phyloP scores from a whole-genome alignment of 306 rosid species.

The Vigna nakashimae region DNA sequence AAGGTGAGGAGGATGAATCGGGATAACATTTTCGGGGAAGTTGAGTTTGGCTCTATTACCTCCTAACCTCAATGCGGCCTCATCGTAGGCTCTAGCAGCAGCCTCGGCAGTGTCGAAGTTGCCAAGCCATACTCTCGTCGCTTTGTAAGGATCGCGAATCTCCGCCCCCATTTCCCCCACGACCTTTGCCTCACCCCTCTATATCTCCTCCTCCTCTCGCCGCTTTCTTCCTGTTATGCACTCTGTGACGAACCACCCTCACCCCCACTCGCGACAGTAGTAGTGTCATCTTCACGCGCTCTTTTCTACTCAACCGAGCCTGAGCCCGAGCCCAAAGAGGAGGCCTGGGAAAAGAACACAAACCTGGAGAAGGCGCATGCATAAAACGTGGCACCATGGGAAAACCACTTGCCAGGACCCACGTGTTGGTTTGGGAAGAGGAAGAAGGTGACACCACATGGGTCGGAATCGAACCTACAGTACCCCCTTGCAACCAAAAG shows the following conservation, averaged over 20 bases:
- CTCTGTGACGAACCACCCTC: constrained; percentile 10
- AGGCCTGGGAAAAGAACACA: constrained; percentile 40
- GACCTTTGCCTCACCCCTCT: constrained; percentile 97
- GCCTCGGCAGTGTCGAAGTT: constrained; percentile 96
- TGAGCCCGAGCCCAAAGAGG: constrained; percentile 43
- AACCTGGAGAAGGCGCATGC: constrained; percentile 39
- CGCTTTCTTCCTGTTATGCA: constrained; percentile 53
- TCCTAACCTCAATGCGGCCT: constrained; percentile 88
- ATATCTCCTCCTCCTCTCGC: constrained; percentile 74
- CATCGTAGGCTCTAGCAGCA: constrained; percentile 93
- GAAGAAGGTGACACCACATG: constrained; percentile 47
- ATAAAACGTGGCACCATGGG: constrained; percentile 49
- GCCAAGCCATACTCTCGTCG: constrained; percentile 97
- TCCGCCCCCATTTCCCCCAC: constrained; percentile 99
- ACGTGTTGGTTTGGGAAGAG: constrained; percentile 42
- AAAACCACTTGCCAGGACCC: constrained; percentile 47
- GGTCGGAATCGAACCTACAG: constrained; percentile 56
- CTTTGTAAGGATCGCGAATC: constrained; percentile 93
- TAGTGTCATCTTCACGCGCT: constrained; percentile 60
- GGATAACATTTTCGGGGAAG: constrained; percentile 77
- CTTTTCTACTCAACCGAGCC: constrained; percentile 67
- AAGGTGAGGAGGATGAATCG: constrained; percentile 37
- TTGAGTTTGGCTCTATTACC: constrained; percentile 95
- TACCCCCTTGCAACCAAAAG: constrained; percentile 5
- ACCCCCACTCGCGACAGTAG: neutral